Base-by-base conservation (phyloP, 192 early-diverging fungal genomes). In the Entophlyctis helioformis region DNA sequence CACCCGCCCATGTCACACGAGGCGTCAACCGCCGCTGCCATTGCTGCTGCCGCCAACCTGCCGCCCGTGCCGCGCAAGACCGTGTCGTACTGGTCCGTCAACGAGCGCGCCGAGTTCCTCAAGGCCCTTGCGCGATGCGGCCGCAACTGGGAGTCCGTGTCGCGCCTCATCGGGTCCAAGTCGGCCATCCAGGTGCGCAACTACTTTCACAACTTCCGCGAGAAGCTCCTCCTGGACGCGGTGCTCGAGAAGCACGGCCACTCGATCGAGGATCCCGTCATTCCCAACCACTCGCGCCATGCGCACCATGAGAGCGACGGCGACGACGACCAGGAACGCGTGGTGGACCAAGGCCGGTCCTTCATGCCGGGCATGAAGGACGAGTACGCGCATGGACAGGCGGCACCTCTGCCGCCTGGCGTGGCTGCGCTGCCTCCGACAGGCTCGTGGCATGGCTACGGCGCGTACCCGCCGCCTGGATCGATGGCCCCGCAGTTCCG, bases 71-170 rank as follows among this genome's bases (percentile, higher is more conserved):
- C 55, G 1, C 38, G 50, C 24, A 54, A 54, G 35, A 67, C 64
- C 25, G 51, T 66, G 27, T 91, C 91, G 1, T 90, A 90, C 48
- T 95, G 91, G 91, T 81, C 89, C n/a, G 68, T 76, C 6, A 71
- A 73, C 18, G 91, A 95, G 52, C 78, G 76, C 23, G 56, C 67
- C 1, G 80, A 81, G 26, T 95, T 95, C 47, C 39, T 68, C 32
- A 66, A 76, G 10, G 76, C 73, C 29, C 38, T 87, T 27, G 60
- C 53, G 18, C 45, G 61, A 0, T 62, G 78, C 47, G 91, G 91
- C 15, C 62, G 66, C 42, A 71, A 89, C 59, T 95, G 87, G 86
- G 84, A 82, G 3, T 54, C 51, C 16, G 66, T 95, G 28, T 76
- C 89, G 0, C 70, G 71, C 37, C 63, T 62, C 0, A 72, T 95